A percentile compares a stretch with the other conserved stretches of the same genome.
Evolutionary conservation across 305 asterid species (phyloP).

Genomic region (Caryopteris hybrid): DNA sequence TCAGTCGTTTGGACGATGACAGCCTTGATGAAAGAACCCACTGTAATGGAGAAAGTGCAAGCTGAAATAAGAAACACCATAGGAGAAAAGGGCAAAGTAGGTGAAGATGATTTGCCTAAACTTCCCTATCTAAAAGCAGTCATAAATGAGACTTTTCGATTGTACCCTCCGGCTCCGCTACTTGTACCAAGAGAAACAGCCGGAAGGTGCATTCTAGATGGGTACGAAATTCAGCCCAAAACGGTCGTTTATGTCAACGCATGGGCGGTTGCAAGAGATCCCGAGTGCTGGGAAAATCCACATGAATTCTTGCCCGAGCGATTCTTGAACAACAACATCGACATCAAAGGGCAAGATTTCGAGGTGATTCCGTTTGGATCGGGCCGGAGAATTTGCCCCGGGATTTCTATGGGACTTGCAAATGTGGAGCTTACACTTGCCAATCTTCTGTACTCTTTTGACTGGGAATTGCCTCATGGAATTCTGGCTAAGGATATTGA

Average conservation of each 20-base stretch:
- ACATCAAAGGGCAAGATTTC: conserved; percentile 8
- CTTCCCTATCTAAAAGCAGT: too few species aligned
- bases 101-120: neutral
- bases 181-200: neutral
- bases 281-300: neutral
- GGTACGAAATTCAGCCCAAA: neutral
- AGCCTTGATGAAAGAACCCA: conserved; percentile 1
- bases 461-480: conserved; percentile 12
- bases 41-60: neutral
- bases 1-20: conserved; percentile 11
- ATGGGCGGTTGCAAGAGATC: conserved; percentile 8
- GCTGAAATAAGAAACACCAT: neutral
- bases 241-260: neutral
- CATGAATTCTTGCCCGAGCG: neutral
- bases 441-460: conserved; percentile 5
- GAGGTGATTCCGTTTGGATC: conserved; percentile 13
- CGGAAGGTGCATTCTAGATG: neutral
- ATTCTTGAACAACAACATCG: neutral
- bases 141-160: neutral
- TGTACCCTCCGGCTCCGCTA: neutral
- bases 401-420: neutral
- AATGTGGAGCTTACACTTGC: neutral
- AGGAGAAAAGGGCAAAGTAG: neutral
- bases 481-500: neutral
- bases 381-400: neutral